Base-by-base conservation (phyloP, 352 stramenopile species). In the Globisporangium alternatum region DNA sequence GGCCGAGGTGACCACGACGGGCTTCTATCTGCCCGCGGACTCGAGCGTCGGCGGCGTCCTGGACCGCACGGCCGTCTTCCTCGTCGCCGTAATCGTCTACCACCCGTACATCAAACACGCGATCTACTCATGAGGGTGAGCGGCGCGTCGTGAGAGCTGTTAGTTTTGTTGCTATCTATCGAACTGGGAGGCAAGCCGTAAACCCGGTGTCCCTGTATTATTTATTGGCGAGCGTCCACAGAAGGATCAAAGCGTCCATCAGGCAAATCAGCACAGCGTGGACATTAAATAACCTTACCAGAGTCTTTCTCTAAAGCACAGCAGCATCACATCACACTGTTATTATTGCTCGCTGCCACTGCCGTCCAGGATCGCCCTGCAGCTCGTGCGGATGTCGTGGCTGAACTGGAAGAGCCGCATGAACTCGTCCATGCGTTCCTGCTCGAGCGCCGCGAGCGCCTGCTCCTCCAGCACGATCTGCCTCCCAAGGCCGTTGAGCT, bases 81-180 rank as follows among this genome's bases (percentile, higher is more conserved):
- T 80, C 39, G 69, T 84, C 41, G 71, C 71, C 28, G 69, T 74
- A 37, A 71, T 83, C 31, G 69, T 83, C 33, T 86, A 78, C 48
- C 79, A 84, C 52, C 76, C 78, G 48, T 83, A 84, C 47, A 64
- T 77, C 55, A 83, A 83, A 67, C 67, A 81, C 39, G 41, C 66
- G 12, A 54, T 58, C 41, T 65, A 65, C 54, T 47, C 9, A 12
- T 67, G 60, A 57, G 30, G 39, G 48, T 39, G 44, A 2, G 17
- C 25, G 19, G 13, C n/a, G 25, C 25, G 25, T 28, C 25, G 33
- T 51, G 37, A 60, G 41, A 64, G 57, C 21, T 7, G 51, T 25
- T 6, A 53, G 49, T 53, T 48, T 43, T 33, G 17, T 55, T 12
- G 43, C n/a, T 60, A 65, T 65, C 25, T 63, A 63, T 63, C 13